These are phyloP conservation scores for Bipolaris gigantea DNA, from an alignment of 2,329 filamentous ascomycete genomes.

Conservation along the genomic window DNA sequence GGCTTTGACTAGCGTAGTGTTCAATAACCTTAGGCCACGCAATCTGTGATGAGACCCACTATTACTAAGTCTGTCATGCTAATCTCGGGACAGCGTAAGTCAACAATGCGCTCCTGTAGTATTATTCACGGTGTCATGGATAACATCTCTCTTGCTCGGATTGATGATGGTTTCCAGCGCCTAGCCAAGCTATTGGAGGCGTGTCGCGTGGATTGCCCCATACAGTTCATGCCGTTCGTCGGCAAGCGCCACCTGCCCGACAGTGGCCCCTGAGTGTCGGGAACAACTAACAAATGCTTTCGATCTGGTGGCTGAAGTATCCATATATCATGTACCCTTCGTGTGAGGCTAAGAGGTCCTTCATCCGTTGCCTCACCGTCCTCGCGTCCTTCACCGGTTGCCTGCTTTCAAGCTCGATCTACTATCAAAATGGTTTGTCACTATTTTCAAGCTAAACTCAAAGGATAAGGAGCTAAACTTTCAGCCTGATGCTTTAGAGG, in stretches of 20 bases:
- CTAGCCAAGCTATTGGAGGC: background rate
- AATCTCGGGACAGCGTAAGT: background rate
- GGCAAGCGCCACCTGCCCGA: background rate
- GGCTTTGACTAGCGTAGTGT: constrained; percentile 1
- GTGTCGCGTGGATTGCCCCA: background rate
- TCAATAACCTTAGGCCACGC: background rate
- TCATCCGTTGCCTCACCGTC: background rate
- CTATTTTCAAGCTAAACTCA: background rate
- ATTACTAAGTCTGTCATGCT: constrained; percentile 1
- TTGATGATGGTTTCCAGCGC: background rate
- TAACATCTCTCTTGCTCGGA: too few species aligned
- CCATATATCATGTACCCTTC: constrained; percentile 5
- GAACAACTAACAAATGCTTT: too few species aligned
- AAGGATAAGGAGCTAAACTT: too few species aligned
- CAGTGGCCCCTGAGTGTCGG: too few species aligned
- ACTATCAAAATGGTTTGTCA: background rate
- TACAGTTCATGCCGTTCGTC: background rate
- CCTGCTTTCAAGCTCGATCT: background rate
- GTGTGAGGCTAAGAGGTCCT: constrained; percentile 1
- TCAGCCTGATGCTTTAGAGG: too few species aligned
- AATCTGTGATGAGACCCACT: background rate
- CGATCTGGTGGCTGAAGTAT: background rate
- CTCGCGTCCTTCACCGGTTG: constrained; percentile 3
- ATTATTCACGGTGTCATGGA: too few species aligned
- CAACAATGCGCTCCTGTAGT: too few species aligned